phyloP scores from a whole-genome alignment of 495 filamentous ascomycete species.

The Penicillium mononematosum region DNA sequence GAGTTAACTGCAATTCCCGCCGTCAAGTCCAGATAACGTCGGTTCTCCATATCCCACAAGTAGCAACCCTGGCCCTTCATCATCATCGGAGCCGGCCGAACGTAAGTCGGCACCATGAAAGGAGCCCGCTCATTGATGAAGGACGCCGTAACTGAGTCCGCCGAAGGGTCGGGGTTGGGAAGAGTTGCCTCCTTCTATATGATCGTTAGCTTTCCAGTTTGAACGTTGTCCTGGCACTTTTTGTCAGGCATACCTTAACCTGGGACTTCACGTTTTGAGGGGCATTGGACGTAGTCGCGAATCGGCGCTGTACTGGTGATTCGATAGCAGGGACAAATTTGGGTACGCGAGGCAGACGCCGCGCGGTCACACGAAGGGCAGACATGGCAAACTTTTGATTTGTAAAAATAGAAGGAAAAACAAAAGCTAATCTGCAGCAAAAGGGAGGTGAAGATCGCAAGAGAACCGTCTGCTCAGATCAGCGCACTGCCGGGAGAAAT shows the following conservation, averaged over 20 bases:
- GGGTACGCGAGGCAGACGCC: slow-evolving; percentile 40
- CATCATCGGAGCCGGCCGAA: slow-evolving; percentile 87
- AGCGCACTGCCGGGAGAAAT: slow-evolving; percentile 16
- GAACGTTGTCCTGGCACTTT: neutral
- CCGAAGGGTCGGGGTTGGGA: slow-evolving; percentile 72
- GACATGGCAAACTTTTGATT: slow-evolving; percentile 20
- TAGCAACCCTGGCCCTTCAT: slow-evolving; percentile 81
- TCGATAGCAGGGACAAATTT: slow-evolving; percentile 33
- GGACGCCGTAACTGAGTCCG: slow-evolving; percentile 72
- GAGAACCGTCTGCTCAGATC: slow-evolving; percentile 4
- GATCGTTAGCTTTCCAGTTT: slow-evolving; percentile 5
- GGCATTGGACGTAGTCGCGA: slow-evolving; percentile 30
- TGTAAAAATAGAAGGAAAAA: slow-evolving; percentile 4
- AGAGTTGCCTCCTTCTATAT: slow-evolving; percentile 61
- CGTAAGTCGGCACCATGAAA: slow-evolving; percentile 94
- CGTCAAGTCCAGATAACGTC: slow-evolving; percentile 89
- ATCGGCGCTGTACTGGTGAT: slow-evolving; percentile 42
- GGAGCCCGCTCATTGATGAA: slow-evolving; percentile 70
- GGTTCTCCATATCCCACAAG: slow-evolving; percentile 85
- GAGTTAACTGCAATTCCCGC: slow-evolving; percentile 95
- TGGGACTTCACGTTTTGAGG: slow-evolving; percentile 29
- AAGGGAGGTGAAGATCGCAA: slow-evolving; percentile 6
- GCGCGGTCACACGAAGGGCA: slow-evolving; percentile 39
- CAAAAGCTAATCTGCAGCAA: neutral
- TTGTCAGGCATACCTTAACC: slow-evolving; percentile 19